Conservation (phyloP, 257 asterid genomes). For the Penstemon newberryi region DNA sequence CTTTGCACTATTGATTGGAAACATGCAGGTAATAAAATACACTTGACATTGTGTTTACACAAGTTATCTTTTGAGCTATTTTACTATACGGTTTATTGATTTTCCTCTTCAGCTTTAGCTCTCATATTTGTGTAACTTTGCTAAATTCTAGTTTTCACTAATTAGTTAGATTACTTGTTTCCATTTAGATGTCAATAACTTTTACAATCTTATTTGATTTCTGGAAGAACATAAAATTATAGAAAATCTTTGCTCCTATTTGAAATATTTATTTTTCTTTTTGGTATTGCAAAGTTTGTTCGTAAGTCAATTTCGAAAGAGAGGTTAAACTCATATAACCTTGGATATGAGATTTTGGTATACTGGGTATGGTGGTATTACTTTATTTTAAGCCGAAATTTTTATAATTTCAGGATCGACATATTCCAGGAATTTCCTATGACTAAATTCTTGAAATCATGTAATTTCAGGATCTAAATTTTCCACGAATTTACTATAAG, state of each 20-base stretch:
- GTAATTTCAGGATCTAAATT: too few species aligned
- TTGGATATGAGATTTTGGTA: slow-evolving; percentile 9
- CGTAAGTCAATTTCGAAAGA: background rate
- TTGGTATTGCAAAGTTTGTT: background rate
- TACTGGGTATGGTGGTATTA: background rate
- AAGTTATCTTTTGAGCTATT: slow-evolving; percentile 3
- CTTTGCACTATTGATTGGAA: slow-evolving; percentile 92
- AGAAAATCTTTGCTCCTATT: background rate
- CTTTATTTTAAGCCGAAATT: background rate
- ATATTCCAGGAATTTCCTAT: too few species aligned
- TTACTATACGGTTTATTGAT: too few species aligned
- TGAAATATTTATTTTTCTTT: background rate
- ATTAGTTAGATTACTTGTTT: background rate
- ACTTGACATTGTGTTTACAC: background rate
- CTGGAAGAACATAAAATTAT: background rate
- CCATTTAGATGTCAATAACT: background rate
- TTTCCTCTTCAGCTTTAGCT: too few species aligned
- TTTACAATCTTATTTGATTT: background rate
- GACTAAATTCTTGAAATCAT: too few species aligned
- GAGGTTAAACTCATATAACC: background rate
- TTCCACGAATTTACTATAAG: background rate
- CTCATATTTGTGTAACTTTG: too few species aligned
- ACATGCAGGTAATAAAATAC: slow-evolving; percentile 76
- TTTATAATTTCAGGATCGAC: background rate
- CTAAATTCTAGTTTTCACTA: too few species aligned